A percentile compares a stretch with the other conserved stretches of the same genome.
phyloP scores from a whole-genome alignment of 495 filamentous ascomycete species.

The Mytilinidion resinicola region DNA sequence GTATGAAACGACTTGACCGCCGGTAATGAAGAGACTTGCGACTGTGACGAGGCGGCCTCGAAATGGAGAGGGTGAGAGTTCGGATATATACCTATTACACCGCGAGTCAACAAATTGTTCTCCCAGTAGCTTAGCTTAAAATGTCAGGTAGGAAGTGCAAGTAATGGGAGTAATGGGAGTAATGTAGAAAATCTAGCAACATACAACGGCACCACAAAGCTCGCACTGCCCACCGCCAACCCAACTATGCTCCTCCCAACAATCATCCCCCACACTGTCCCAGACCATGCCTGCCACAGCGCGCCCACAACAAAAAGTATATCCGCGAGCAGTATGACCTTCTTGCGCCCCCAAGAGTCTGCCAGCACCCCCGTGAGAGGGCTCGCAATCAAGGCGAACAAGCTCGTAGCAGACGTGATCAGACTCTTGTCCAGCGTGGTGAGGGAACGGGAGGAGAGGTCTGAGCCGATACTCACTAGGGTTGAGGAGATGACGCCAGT shows the following conservation, averaged over 20 bases:
- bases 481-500: constrained; percentile 90
- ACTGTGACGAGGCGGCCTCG: constrained; percentile 74
- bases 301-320: constrained; percentile 70
- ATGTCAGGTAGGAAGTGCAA: background rate
- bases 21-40: constrained; percentile 71
- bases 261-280: constrained; percentile 64
- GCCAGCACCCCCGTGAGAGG: constrained; percentile 70
- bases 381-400: constrained; percentile 73
- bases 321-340: constrained; percentile 74
- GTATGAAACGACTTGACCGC: constrained; percentile 83
- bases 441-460: constrained; percentile 61
- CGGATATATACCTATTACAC: constrained; percentile 54
- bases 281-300: constrained; percentile 59
- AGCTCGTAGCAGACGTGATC: constrained; percentile 73
- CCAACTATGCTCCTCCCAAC: constrained; percentile 75
- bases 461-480: constrained; percentile 67
- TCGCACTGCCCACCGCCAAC: constrained; percentile 73
- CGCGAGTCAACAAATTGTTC: background rate
- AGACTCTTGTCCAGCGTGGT: constrained; percentile 74
- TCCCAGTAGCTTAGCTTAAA: background rate
- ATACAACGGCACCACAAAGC: constrained; percentile 72
- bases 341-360: constrained; percentile 66
- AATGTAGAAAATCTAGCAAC: constrained; percentile 11
- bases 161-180: no score
- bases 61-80: constrained; percentile 68